A percentile compares a stretch with the other conserved stretches of the same genome.
Evolutionary conservation across 1,284 basidiomycete species (phyloP).

Genomic region (Microbotryum violaceum): DNA sequence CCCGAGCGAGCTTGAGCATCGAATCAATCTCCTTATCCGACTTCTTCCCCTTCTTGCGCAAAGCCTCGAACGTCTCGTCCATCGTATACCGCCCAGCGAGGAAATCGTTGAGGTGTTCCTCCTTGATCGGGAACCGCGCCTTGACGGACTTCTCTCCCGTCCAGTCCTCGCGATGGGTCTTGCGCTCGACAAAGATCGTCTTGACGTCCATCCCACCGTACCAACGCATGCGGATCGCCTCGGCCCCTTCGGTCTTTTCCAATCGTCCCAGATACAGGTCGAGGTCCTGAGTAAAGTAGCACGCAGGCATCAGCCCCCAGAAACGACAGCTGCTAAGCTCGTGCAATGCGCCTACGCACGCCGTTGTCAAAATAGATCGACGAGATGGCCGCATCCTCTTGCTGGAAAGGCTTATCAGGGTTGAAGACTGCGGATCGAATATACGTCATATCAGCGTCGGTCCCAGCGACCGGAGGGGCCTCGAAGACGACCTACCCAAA

Average conservation of each 20-base stretch:
- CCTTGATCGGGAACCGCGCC: constrained; percentile 93
- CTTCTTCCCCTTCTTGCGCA: constrained; percentile 90
- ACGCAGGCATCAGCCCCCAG: constrained; percentile 43
- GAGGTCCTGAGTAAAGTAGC: constrained; percentile 83
- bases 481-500: constrained; percentile 52
- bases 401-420: constrained; percentile 85
- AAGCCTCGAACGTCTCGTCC: constrained; percentile 85
- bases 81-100: constrained; percentile 82
- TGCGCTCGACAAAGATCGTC: constrained; percentile 95
- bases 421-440: constrained; percentile 65
- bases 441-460: neutral
- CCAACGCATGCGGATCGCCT: constrained; percentile 93
- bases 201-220: constrained; percentile 75
- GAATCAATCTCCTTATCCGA: constrained; percentile 82
- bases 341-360: constrained; percentile 18
- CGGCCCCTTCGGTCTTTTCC: constrained; percentile 97
- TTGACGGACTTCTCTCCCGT: constrained; percentile 99
- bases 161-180: constrained; percentile 99
- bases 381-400: constrained; percentile 68
- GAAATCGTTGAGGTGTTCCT: constrained; percentile 89
- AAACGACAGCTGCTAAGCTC: neutral
- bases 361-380: constrained; percentile 49
- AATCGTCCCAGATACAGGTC: constrained; percentile 96
- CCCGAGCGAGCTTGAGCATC: constrained; percentile 93
- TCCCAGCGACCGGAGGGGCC: neutral